Base-by-base conservation (phyloP, 179 eudicot genomes). In the Pouteria campechiana region DNA sequence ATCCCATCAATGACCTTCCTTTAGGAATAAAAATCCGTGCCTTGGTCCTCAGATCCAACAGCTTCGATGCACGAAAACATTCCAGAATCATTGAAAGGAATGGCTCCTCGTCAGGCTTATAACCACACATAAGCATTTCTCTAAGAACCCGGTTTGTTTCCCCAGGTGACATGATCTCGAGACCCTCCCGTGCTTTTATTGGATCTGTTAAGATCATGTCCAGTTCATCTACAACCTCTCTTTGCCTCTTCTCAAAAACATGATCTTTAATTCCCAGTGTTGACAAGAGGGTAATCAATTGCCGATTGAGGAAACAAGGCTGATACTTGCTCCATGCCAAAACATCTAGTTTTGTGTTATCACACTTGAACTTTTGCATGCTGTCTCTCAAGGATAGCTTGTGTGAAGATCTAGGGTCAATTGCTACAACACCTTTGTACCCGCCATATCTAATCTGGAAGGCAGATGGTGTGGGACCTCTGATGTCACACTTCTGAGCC, bases 401-500 rank as follows among this genome's bases (percentile, higher is more conserved):
- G 50, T 12, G 25, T 29, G 50, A 38, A 25, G 87, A 81, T 11
- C 35, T 44, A 15, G 87, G 95, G 55, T 90, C 98, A 45, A 86
- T 58, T 44, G 98, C 98, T 35, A 90, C 93, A 43, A 89, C 97
- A 42, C 95, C 97, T 65, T 89, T 89, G 50, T 60, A 85, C 33
- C 97, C 97, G 38, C 93, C 93, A 35, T 85, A 89, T 37, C 97
- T 70, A 11, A 89, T 81, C 50, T 89, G 97, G 48, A 74, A 89
- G 17, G 95, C 95, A 31, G 97, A 89, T 1, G 97, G 95, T 6
- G 63, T 49, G 21, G 43, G 58, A 52, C 32, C 23, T 58, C 49
- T 57, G 34, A 55, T 38, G 34, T 70, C 75, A 50, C 95, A 90
- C 68, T 90, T 90, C 9, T 1, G 38, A 23, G 93, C 83, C 50